These are phyloP conservation scores for Boletellus emodensis DNA, from an alignment of 768 basidiomycete genomes.

Conservation along the genomic window DNA sequence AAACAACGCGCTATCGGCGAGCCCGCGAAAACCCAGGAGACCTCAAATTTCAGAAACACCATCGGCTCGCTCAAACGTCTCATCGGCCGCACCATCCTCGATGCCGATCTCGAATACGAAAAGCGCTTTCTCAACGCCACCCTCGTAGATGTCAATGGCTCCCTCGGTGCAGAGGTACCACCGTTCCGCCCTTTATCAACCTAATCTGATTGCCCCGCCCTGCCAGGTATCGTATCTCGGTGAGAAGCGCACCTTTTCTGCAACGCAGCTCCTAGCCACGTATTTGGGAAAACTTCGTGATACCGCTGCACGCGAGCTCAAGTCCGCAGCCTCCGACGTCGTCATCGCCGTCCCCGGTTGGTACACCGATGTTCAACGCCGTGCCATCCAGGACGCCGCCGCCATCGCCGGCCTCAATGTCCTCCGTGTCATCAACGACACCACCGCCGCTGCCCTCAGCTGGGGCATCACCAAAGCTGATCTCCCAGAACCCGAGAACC, in stretches of 20 bases:
- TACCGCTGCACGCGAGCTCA: slow-evolving; percentile 81
- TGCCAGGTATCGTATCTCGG: slow-evolving; percentile 83
- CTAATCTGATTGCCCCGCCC: slow-evolving; percentile 5
- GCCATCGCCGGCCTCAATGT: slow-evolving; percentile 84
- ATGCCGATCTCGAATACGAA: slow-evolving; percentile 83
- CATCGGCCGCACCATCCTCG: slow-evolving; percentile 73
- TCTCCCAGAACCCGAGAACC: slow-evolving; percentile 78
- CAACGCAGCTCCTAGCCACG: slow-evolving; percentile 88
- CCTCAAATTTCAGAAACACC: slow-evolving; percentile 97
- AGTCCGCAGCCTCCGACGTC: slow-evolving; percentile 80
- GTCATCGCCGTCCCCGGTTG: slow-evolving; percentile 96
- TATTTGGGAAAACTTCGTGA: slow-evolving; percentile 91
- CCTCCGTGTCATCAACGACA: slow-evolving; percentile 95
- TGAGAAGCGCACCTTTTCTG: slow-evolving; percentile 73
- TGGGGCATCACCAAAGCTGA: slow-evolving; percentile 99
- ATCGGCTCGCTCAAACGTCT: slow-evolving; percentile 90
- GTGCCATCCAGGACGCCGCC: slow-evolving; percentile 87
- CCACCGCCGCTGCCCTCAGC: slow-evolving; percentile 91
- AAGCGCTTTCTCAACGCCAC: slow-evolving; percentile 88
- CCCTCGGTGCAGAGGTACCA: slow-evolving; percentile 77
- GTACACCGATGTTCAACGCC: slow-evolving; percentile 92
- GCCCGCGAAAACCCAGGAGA: slow-evolving; percentile 95
- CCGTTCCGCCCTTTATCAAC: slow-evolving; percentile 3
- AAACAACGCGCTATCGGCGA: slow-evolving; percentile 93
- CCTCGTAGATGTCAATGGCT: slow-evolving; percentile 79